Conservation (phyloP, 1,284 basidiomycete genomes). For the Heliocybe sulcata region DNA sequence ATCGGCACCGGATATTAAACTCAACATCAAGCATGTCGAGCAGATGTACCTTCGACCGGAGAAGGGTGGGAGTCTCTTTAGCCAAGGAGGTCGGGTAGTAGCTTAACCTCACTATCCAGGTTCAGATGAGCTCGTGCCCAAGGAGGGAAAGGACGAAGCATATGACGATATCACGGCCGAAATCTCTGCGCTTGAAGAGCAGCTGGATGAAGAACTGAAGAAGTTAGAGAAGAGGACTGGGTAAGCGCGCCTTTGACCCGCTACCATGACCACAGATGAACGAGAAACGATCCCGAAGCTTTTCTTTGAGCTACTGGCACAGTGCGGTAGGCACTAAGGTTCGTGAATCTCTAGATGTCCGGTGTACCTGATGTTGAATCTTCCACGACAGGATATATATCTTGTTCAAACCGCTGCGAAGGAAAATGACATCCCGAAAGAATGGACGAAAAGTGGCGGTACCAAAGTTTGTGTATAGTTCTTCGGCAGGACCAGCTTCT, state of each 20-base stretch:
- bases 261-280: not conserved
- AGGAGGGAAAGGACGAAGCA: constrained; percentile 74
- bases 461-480: constrained; percentile 56
- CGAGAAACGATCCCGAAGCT: constrained; percentile 22
- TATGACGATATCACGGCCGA: constrained; percentile 75
- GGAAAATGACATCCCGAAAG: constrained; percentile 53
- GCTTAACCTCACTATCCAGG: constrained; percentile 21
- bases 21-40: constrained; percentile 65
- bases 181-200: constrained; percentile 60
- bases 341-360: not conserved
- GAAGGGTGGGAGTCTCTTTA: constrained; percentile 39
- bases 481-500: not conserved
- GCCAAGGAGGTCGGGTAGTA: not conserved
- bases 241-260: constrained; percentile 24
- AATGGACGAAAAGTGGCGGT: constrained; percentile 79
- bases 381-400: constrained; percentile 78
- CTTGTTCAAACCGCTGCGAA: constrained; percentile 66
- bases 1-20: constrained; percentile 73
- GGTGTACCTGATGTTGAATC: constrained; percentile 4
- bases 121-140: constrained; percentile 66
- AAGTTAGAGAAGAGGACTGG: constrained; percentile 53
- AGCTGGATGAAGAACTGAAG: constrained; percentile 61
- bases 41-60: constrained; percentile 63
- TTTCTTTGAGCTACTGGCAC: constrained; percentile 73
- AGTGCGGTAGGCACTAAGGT: constrained; percentile 79